Percentiles rank a stretch among this genome's conserved stretches.
Conservation (phyloP, 2,329 filamentous ascomycete species). For the Botrytis tulipae region DNA sequence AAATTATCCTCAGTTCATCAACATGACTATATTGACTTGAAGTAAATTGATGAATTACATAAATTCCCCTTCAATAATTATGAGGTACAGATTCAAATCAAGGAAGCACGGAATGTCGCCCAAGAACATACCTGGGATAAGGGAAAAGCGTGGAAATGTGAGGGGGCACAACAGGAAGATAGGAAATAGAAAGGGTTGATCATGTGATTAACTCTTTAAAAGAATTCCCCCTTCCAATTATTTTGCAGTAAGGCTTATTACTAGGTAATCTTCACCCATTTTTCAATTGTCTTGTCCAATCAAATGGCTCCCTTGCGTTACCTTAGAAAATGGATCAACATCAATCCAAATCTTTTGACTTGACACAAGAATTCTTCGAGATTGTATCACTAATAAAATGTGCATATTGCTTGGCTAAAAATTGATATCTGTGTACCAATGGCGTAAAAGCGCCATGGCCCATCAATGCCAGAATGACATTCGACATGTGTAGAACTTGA, state of each 20-base stretch:
- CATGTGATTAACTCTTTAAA: conserved; percentile 23
- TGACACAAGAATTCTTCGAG: conserved; percentile 21
- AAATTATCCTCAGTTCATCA: not conserved
- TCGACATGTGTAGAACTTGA: conserved; percentile 15
- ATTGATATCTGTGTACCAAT: conserved; percentile 12
- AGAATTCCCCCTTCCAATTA: conserved; percentile 3
- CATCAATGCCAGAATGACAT: conserved; percentile 16
- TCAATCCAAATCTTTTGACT: not conserved
- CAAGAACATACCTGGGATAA: conserved; percentile 17
- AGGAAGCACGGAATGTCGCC: conserved; percentile 14
- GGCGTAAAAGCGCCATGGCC: conserved; percentile 19
- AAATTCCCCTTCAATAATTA: not conserved
- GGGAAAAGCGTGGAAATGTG: conserved; percentile 26
- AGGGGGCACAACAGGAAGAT: conserved; percentile 22
- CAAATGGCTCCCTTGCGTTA: conserved; percentile 14
- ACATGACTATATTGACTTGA: not conserved
- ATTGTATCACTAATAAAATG: conserved; percentile 19
- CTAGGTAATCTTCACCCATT: not conserved
- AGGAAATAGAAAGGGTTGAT: conserved; percentile 22
- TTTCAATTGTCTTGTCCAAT: conserved; percentile 11
- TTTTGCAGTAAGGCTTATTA: conserved; percentile 13
- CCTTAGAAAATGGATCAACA: conserved; percentile 19
- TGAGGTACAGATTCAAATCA: conserved; percentile 5
- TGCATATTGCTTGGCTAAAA: conserved; percentile 14
- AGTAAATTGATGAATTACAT: not conserved